A percentile compares a stretch with the other conserved stretches of the same genome.
Evolutionary conservation across 805 yeast species (phyloP).

Genomic region (Kodamaea kakaduensis): DNA sequence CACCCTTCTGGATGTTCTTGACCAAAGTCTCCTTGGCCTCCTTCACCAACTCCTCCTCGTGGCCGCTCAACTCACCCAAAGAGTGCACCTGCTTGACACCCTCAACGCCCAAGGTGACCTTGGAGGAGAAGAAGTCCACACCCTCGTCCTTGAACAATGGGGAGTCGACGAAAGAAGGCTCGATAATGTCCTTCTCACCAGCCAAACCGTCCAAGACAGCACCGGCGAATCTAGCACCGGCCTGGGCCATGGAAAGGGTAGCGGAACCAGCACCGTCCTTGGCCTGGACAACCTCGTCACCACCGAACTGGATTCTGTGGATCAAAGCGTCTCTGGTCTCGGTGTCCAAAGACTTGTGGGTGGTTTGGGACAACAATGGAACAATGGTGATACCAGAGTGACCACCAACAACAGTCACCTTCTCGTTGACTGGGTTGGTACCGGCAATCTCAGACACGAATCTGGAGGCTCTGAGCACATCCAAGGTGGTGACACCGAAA

Average conservation of each 20-base stretch:
- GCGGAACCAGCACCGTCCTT: slow-evolving; percentile 84
- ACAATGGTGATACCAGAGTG: slow-evolving; percentile 97
- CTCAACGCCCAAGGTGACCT: slow-evolving; percentile 86
- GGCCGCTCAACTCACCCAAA: slow-evolving; percentile 65
- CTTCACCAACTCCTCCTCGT: slow-evolving; percentile 81
- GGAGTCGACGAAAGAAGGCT: slow-evolving; percentile 72
- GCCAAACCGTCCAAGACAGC: slow-evolving; percentile 61
- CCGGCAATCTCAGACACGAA: slow-evolving; percentile 65
- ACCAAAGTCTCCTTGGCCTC: slow-evolving; percentile 85
- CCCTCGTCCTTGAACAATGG: slow-evolving; percentile 85
- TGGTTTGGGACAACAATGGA: slow-evolving; percentile 84
- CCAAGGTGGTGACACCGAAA: slow-evolving; percentile 95
- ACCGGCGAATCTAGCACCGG: slow-evolving; percentile 75
- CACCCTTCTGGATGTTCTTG: slow-evolving; percentile 92
- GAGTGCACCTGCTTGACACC: slow-evolving; percentile 83
- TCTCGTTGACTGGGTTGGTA: slow-evolving; percentile 74
- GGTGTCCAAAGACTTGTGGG: slow-evolving; percentile 58
- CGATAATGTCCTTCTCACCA: slow-evolving; percentile 61
- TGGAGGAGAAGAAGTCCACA: slow-evolving; percentile 93
- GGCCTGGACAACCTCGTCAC: slow-evolving; percentile 85
- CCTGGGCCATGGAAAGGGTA: slow-evolving; percentile 82
- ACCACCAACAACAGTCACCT: slow-evolving; percentile 90
- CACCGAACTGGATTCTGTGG: slow-evolving; percentile 90
- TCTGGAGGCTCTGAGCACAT: slow-evolving; percentile 84
- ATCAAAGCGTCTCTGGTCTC: slow-evolving; percentile 66